Evolutionary conservation across 208 protist species (phyloP), one percentile per base, ranked within the genome.

Genomic region (Leishmania major): DNA sequence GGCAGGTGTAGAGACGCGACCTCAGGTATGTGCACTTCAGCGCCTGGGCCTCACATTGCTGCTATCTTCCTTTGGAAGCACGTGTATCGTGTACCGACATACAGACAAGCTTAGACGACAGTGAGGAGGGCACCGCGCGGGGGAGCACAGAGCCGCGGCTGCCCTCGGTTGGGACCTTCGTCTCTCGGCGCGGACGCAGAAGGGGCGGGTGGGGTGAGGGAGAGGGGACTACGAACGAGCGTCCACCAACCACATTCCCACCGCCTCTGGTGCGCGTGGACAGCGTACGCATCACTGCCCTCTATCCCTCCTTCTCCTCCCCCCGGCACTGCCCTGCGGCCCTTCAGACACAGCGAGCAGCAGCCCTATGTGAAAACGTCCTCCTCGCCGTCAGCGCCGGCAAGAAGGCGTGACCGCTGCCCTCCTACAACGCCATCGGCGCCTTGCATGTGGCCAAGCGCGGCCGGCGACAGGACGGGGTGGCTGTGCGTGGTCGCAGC

Each of bases 331-430:
- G n/a, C 5, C 47, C 47, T 6, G 35, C 51, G 19, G 51, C 19
- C 73, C 7, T n/a, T 28, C 51, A 10, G 37, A 35, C 13, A 11
- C 35, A 51, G 55, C 49, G 49, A 77, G 31, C n/a, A 40, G 6
- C 47, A 64, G 31, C 13, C 13, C 51, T 64, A 57, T 1, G 37
- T 37, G 60, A 59, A 19, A 22, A 28, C 3, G 62, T 28, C 66
- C 37, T 62, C 66, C 2, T 64, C 66, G 55, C 79, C 83, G 15
- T 80, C 78, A 51, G 77, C 83, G 4, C 78, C 83, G 22, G 57
- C 53, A 22, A 86, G 83, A 64, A 86, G 78, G 31, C 75, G 83
- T 49, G 60, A 71, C 66, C 82, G 78, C 75, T 86, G 83, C 28
- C 78, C 78, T 8, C 64, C 77, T 13, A 71, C 77, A n/a, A 28